Evolutionary conservation across 2,329 filamentous ascomycete species (phyloP).

Genomic region (Talaromyces sp.): DNA sequence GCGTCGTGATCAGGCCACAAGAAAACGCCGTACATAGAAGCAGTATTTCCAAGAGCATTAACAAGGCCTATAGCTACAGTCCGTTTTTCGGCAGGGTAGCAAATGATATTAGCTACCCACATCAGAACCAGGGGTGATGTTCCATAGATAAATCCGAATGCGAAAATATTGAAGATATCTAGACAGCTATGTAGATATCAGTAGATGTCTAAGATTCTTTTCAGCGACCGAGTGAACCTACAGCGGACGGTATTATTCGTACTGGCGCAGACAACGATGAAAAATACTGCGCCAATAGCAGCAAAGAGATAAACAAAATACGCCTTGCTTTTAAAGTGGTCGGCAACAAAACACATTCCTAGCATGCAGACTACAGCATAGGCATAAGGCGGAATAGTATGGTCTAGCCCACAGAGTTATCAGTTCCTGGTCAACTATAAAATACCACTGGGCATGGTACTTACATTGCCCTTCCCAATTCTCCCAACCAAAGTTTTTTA

Average conservation of each 20-base stretch:
- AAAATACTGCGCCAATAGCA: background rate
- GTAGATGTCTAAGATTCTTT: too few species aligned
- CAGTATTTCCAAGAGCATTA: background rate
- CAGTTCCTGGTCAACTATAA: background rate
- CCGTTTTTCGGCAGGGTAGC: background rate
- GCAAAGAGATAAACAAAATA: background rate
- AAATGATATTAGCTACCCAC: background rate
- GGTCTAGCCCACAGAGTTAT: background rate
- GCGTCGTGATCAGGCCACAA: background rate
- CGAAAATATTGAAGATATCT: background rate
- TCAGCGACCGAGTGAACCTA: too few species aligned
- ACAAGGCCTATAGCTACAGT: background rate
- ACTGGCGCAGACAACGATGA: background rate
- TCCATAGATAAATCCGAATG: background rate
- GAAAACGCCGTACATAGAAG: background rate
- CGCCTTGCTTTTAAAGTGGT: background rate
- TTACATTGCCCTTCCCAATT: background rate
- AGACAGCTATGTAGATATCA: too few species aligned
- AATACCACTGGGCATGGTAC: background rate
- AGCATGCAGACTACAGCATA: background rate
- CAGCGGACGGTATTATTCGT: too few species aligned
- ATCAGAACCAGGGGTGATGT: background rate
- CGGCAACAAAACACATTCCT: background rate
- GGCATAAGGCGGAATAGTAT: background rate
- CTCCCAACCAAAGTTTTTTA: constrained; percentile 25